Evolutionary conservation across 164 flowering plant species (phyloP), one percentile per base, ranked within the genome.

Genomic region (Cinnamomum chago): DNA sequence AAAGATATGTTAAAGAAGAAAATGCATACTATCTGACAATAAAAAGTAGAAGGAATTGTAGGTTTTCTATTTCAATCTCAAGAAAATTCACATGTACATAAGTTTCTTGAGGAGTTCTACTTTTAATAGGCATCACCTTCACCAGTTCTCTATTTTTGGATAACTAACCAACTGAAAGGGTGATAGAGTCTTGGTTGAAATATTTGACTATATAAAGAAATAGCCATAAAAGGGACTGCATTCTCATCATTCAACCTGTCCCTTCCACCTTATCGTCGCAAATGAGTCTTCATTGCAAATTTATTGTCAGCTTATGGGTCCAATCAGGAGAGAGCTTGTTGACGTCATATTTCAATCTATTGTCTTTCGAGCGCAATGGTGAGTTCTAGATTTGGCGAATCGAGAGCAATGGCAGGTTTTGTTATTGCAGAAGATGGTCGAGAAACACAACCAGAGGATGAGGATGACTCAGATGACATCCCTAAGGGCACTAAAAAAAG

Each of bases 301-400:
- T 3, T 18, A 50, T 28, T 58, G 33, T 81, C 65, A 86, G 65
- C 87, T 85, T 74, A 87, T 82, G 50, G 87, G 76, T 67, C 85
- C 86, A 52, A 75, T 52, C 25, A 81, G 65, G 25, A 80, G 81
- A 22, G 85, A 64, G 50, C 74, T 58, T 1, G 80, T 68, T 28
- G 87, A 68, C 20, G 84, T 50, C 58, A 80, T 74, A 27, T 62
- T 78, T 70, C 77, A 79, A 76, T 80, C 82, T 52, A 70, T 6
- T 67, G 87, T 62, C 79, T 72, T 78, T 52, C 87, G 87, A 47
- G 78, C 76, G 83, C 81, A 68, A 87, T 88, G 23, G 81, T 84
- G 74, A 88, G 94, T 83, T 90, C 90, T 69, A 87, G 80, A 75
- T 85, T 81, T 3, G 77, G 80, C 3, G 73, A 68, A 6, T 35